Percentiles rank a stretch among this genome's conserved stretches.
Conservation (phyloP, 495 filamentous ascomycete species). For the Polyplosphaeria fusca region DNA sequence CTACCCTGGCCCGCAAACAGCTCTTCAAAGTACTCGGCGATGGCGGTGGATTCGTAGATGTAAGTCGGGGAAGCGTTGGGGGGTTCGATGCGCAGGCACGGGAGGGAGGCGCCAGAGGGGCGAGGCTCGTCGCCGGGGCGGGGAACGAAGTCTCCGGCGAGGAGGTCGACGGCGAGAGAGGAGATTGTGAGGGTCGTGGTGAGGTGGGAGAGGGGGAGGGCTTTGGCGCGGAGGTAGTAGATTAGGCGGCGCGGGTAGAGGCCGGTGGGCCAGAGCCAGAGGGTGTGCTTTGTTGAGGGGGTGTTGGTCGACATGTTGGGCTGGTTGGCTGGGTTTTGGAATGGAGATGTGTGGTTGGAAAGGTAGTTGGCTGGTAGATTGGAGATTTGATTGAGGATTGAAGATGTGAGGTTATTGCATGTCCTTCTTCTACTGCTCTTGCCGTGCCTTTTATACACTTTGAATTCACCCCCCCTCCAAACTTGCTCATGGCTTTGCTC, state of each 20-base stretch:
- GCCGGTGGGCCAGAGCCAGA: constrained; percentile 20
- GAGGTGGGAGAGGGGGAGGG: constrained; percentile 3
- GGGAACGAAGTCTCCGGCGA: background rate
- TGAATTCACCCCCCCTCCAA: too few species aligned
- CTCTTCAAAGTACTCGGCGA: constrained; percentile 20
- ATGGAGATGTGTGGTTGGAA: too few species aligned
- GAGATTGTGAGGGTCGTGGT: constrained; percentile 7
- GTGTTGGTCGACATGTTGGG: background rate
- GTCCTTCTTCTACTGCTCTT: too few species aligned
- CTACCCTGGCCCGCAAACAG: background rate
- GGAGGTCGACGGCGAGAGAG: background rate
- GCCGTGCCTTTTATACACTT: too few species aligned
- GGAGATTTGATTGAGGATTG: too few species aligned
- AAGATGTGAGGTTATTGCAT: too few species aligned
- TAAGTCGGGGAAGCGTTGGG: background rate
- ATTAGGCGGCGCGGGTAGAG: constrained; percentile 17
- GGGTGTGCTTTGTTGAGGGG: background rate
- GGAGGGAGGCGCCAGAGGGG: background rate
- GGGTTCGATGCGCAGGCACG: constrained; percentile 6
- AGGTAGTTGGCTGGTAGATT: too few species aligned
- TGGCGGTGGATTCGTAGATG: constrained; percentile 10
- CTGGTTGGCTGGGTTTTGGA: too few species aligned
- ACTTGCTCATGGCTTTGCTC: too few species aligned
- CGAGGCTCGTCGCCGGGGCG: background rate
- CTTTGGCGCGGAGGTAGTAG: constrained; percentile 19